Evolutionary conservation across 2,329 filamentous ascomycete genomes (phyloP), one percentile per base, ranked within the genome.

Genomic region (Colletotrichum neosansevieriae): DNA sequence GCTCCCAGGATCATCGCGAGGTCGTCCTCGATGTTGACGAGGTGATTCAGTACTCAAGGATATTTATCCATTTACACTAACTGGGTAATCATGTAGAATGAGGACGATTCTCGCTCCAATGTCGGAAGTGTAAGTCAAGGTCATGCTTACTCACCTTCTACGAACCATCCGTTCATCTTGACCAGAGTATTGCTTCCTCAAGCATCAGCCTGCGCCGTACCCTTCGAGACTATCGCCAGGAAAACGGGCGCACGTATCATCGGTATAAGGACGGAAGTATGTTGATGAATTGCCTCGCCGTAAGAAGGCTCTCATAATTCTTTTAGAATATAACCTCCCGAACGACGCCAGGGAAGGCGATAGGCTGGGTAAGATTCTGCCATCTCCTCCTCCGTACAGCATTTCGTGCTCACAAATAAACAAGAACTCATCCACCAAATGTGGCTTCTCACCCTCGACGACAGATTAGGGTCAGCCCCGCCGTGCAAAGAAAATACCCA

Each of bases 401-500:
- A 6, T 5, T 29, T 7, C 24, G 24, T 5, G 19, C 47, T n/a
- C 3, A 34, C 11, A 6, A 3, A 2, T 5, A 3, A 6, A 24
- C 3, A 15, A 75, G 78, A 81, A 57, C 67, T 81, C 0, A 76
- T 79, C 64, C 79, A 81, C 47, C 73, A 79, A n/a, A 66, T 80
- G 0, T 78, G 77, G 53, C 59, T 71, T 0, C 71, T 80, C 3
- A 79, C 76, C 0, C 72, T 77, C 3, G 72, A 75, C 0, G 73
- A 75, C 10, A 76, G 75, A 29, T 71, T 80, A 0, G 76, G 71
- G 17, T 44, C 74, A 0, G 72, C 71, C 0, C 80, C 79, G 0
- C 70, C 69, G 1, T 63, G 51, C n/a, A 63, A 75, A 11, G 50
- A 63, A 63, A 63, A 67, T 5, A 17, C 67, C 0, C 63, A 45